Evolutionary conservation across 495 filamentous ascomycete species (phyloP).

Genomic region (Aspergillus asperescens): DNA sequence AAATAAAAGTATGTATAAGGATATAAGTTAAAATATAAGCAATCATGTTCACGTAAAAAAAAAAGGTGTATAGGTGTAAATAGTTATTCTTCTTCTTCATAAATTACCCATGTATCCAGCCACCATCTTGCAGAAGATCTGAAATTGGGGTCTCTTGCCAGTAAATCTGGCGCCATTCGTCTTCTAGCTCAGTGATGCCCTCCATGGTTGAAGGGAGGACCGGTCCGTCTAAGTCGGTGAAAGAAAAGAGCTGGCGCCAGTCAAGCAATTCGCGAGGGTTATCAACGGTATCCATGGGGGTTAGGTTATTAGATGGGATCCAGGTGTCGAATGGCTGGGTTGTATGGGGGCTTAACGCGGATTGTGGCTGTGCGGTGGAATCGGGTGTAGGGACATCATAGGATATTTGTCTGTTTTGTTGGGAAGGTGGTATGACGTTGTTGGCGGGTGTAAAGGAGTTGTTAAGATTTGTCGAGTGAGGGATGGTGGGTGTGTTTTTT

Average conservation of each 20-base stretch:
- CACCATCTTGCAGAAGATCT: conserved; percentile 40
- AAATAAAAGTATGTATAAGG: too few relatives aligned
- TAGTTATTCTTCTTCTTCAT: neutral
- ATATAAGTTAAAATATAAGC: too few relatives aligned
- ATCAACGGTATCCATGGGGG: conserved; percentile 32
- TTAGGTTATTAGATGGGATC: conserved; percentile 26
- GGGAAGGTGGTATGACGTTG: conserved; percentile 16
- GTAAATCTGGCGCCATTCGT: conserved; percentile 47
- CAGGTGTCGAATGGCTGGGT: conserved; percentile 35
- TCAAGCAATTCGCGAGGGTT: conserved; percentile 38
- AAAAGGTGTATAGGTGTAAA: too few relatives aligned
- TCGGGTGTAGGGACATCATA: conserved; percentile 38
- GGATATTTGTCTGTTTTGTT: conserved; percentile 24
- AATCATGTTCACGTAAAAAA: too few relatives aligned
- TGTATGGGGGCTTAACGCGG: conserved; percentile 25
- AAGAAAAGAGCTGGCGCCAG: conserved; percentile 46
- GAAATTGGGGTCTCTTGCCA: conserved; percentile 45
- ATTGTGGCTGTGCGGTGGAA: conserved; percentile 24
- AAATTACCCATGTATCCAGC: conserved; percentile 33
- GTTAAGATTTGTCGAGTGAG: neutral
- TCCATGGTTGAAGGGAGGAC: conserved; percentile 38
- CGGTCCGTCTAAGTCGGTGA: conserved; percentile 38
- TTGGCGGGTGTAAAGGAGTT: neutral
- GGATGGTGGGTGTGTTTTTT: neutral
- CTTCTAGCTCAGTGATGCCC: conserved; percentile 39